Evolutionary conservation across 2,329 filamentous ascomycete species (phyloP).

Genomic region (Talaromyces sp.): DNA sequence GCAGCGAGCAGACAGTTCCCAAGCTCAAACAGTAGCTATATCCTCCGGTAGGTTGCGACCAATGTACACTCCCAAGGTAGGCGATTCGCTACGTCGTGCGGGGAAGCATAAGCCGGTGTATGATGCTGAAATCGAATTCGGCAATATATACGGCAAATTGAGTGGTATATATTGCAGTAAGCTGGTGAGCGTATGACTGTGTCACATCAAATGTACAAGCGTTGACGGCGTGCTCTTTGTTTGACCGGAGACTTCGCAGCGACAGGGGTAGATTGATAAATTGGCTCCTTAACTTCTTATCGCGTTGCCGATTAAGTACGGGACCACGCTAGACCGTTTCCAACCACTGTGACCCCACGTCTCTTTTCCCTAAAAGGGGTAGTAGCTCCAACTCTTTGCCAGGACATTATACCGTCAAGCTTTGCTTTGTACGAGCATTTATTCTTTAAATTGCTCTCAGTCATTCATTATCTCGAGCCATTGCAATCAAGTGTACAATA

Average conservation of each 20-base stretch:
- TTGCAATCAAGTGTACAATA: background rate
- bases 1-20: background rate
- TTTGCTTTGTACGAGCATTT: too few relatives aligned
- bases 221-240: slow-evolving; percentile 1
- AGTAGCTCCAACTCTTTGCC: background rate
- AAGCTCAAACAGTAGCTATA: background rate
- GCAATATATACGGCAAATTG: background rate
- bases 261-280: slow-evolving; percentile 2
- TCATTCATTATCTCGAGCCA: too few relatives aligned
- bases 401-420: background rate
- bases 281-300: slow-evolving; percentile 5
- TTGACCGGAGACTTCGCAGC: background rate
- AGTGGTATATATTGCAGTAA: background rate
- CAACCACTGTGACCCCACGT: slow-evolving; percentile 4
- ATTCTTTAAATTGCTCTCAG: too few relatives aligned
- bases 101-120: background rate
- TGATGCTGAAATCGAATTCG: background rate
- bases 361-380: slow-evolving; percentile 11
- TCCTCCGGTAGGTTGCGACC: background rate
- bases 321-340: background rate
- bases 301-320: background rate
- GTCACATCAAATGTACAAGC: slow-evolving; percentile 1
- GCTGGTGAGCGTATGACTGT: background rate
- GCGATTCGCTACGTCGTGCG: background rate
- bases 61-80: background rate